Percentiles rank a stretch among this genome's conserved stretches.
Evolutionary conservation across 257 asterid species (phyloP).

Genomic region (Pogostemon cablin): DNA sequence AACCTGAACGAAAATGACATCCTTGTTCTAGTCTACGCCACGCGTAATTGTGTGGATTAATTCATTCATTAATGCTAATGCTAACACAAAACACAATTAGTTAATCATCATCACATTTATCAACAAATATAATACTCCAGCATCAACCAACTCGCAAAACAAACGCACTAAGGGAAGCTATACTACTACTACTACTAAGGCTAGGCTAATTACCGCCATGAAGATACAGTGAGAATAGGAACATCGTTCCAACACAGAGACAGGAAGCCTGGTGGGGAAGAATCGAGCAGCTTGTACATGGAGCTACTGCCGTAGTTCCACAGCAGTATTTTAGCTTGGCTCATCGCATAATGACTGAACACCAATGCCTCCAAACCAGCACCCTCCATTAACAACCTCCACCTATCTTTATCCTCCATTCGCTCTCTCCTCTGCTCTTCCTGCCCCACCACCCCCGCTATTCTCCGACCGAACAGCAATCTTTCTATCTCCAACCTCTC

Average conservation of each 20-base stretch:
- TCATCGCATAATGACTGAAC: slow-evolving; percentile 85
- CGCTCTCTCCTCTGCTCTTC: slow-evolving; percentile 58
- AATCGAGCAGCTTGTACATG: slow-evolving; percentile 61
- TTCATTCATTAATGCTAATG: no score
- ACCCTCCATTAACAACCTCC: slow-evolving; percentile 76
- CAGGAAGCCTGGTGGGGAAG: slow-evolving; percentile 76
- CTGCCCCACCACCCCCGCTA: slow-evolving; percentile 62
- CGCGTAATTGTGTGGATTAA: no score
- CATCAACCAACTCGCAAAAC: no score
- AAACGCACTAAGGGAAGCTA: background rate
- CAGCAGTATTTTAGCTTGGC: slow-evolving; percentile 83
- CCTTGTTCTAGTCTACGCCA: background rate
- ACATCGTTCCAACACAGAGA: slow-evolving; percentile 89
- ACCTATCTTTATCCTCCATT: slow-evolving; percentile 80
- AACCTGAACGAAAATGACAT: background rate
- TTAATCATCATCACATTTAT: no score
- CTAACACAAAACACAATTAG: no score
- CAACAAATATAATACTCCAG: no score
- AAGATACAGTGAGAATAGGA: slow-evolving; percentile 84
- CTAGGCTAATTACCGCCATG: slow-evolving; percentile 65
- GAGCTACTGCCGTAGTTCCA: slow-evolving; percentile 83
- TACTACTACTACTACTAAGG: slow-evolving; percentile 39
- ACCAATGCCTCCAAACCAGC: slow-evolving; percentile 72
- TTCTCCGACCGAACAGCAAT: slow-evolving; percentile 70
- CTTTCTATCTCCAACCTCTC: slow-evolving; percentile 75